phyloP scores from a whole-genome alignment of 1,284 basidiomycete genomes.

The Papiliotrema laurentii region DNA sequence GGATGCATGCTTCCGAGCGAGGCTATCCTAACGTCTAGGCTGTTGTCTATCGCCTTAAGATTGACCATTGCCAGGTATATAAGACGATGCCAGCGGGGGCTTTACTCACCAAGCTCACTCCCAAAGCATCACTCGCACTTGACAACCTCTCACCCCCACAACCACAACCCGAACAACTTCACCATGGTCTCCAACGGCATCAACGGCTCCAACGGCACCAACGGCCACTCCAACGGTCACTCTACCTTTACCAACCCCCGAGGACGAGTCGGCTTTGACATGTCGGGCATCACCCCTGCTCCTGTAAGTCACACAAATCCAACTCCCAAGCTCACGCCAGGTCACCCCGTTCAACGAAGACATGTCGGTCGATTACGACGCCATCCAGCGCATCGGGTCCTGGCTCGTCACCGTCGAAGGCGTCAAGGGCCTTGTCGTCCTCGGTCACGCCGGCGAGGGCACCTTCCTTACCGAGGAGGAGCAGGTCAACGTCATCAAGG shows the following conservation, averaged over 20 bases:
- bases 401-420: conserved; percentile 15
- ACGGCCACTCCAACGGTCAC: conserved; percentile 7
- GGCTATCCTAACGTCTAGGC: too few relatives aligned
- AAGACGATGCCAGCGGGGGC: too few relatives aligned
- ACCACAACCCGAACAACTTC: not conserved
- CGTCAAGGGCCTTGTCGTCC: conserved; percentile 16
- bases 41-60: too few relatives aligned
- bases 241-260: conserved; percentile 11
- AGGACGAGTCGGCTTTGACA: conserved; percentile 16
- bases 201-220: conserved; percentile 3
- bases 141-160: not conserved
- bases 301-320: conserved; percentile 12
- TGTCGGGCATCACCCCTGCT: conserved; percentile 13
- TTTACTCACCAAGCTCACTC: not conserved
- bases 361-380: conserved; percentile 13
- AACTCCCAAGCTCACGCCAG: not conserved
- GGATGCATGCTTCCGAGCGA: conserved; percentile 5
- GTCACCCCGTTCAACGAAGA: conserved; percentile 15
- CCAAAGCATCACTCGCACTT: not conserved
- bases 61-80: too few relatives aligned
- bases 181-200: not conserved
- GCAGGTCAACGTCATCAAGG: conserved; percentile 12
- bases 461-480: conserved; percentile 17
- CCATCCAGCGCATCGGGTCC: conserved; percentile 16
- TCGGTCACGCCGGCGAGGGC: conserved; percentile 17